phyloP scores from a whole-genome alignment of 345 rosid genomes.

The Hibiscus trionum region DNA sequence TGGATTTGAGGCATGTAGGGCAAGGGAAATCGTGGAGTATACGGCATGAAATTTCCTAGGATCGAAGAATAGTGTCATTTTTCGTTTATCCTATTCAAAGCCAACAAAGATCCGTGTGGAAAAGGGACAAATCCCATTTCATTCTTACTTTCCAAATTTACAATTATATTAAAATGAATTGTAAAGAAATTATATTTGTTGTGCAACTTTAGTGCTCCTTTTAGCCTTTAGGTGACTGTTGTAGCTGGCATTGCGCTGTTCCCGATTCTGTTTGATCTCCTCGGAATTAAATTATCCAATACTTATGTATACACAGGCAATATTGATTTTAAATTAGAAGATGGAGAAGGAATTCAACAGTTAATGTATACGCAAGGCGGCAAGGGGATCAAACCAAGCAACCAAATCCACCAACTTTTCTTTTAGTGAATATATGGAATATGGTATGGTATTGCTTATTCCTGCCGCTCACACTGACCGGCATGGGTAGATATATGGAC shows the following conservation, averaged over 20 bases:
- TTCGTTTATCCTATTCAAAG: background rate
- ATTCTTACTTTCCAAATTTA: too few relatives aligned
- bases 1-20: background rate
- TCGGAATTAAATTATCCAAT: background rate
- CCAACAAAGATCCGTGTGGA: conserved; percentile 6
- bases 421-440: too few relatives aligned
- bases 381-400: background rate
- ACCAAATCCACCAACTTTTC: background rate
- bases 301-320: background rate
- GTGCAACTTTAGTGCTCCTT: background rate
- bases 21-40: background rate
- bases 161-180: too few relatives aligned
- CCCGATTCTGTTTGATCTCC: background rate
- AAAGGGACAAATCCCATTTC: background rate
- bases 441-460: too few relatives aligned
- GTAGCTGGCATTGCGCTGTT: background rate
- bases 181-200: background rate
- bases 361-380: too few relatives aligned
- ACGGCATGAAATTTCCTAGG: background rate
- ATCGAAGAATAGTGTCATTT: background rate
- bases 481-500: too few relatives aligned
- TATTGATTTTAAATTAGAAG: background rate
- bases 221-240: background rate
- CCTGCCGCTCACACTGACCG: too few relatives aligned
- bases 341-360: too few relatives aligned